Evolutionary conservation across 345 rosid species (phyloP), one percentile per base, ranked within the genome.

Genomic region (Alliaria petiolata): DNA sequence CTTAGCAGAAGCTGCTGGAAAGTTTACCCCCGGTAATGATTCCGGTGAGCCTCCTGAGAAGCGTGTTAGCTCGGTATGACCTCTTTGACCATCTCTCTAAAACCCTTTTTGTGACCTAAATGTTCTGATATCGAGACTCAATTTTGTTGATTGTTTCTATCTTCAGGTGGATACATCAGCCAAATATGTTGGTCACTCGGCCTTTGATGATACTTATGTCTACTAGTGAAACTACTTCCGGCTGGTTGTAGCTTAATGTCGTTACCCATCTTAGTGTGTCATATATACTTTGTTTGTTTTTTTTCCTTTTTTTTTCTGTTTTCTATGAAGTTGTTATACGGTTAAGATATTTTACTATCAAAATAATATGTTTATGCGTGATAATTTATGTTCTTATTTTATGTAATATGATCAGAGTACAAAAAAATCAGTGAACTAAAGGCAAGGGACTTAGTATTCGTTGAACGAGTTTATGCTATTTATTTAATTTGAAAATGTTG

Each of bases 1-100:
- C 71, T 76, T 93, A 62, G 82, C 89, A 11, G 71, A 88, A 13
- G 85, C 92, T 34, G 97, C 98, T 2, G 95, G 92, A 76, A 87
- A 70, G 58, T 84, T 53, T 30, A 68, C 69, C 61, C 59, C 79
- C 3, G 71, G 19, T 1, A 69, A 44, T 22, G 70, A 76, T 55
- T 56, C 75, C 1, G 33, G 73, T 14, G 83, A 80, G 46, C 89
- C 84, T 55, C 85, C 78, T 7, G 97, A 87, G 81, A 84, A 88
- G 77, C 81, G 36, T 44, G 76, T 64, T 20, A 57, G 71, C 71
- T 55, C 76, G 76, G 75, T 76, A 76, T 31, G 70, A n/a, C 26
- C 62, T 51, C 58, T 8, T 22, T 1, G 3, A 25, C 17, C n/a
- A n/a, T 40, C 34, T 54, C 30, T 52, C 7, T 0, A 35, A 38